Base-by-base conservation (phyloP, 164 flowering plant species). In the Liquidambar formosana region DNA sequence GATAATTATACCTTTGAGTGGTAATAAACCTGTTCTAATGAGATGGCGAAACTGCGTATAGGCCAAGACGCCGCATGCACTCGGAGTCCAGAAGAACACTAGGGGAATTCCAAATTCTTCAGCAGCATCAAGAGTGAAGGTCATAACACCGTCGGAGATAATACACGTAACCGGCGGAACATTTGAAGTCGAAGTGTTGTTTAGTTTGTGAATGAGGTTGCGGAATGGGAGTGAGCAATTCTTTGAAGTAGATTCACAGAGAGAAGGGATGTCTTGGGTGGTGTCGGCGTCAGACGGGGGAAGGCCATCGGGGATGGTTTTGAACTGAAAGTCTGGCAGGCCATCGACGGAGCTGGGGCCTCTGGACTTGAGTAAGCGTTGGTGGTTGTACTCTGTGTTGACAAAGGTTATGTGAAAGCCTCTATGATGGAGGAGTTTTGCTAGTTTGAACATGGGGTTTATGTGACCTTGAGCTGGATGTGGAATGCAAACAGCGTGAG, bases 1-100 rank as follows among this genome's bases (percentile, higher is more conserved):
- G n/a, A n/a, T n/a, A 25, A 18, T 58, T 2, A 28, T 61, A 80
- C 83, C 83, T 76, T 76, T 79, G 38, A 78, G 64, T 6, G 84
- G 84, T 2, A 66, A 38, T 5, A 76, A 14, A 14, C 84, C 82
- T 58, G 51, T 71, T 38, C 62, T 43, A 19, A 82, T 66, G 64
- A 82, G 80, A 16, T 67, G 47, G 0, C 23, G 54, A 61, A 54
- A 75, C 38, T 82, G 78, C 1, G 70, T 33, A 64, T 64, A 74
- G 1, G 66, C 66, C 75, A 69, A 62, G 66, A 71, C 74, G 14
- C 82, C 80, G 41, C 84, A 73, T 13, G 76, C 77, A 26, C 82
- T 72, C 0, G 77, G 22, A 0, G 84, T 81, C 72, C 77, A 74
- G 45, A 81, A 66, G 8, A 66, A 8, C 1, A 76, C 73, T 22